phyloP scores from a whole-genome alignment of 306 rosid genomes.

The Citrullus mucosospermus region DNA sequence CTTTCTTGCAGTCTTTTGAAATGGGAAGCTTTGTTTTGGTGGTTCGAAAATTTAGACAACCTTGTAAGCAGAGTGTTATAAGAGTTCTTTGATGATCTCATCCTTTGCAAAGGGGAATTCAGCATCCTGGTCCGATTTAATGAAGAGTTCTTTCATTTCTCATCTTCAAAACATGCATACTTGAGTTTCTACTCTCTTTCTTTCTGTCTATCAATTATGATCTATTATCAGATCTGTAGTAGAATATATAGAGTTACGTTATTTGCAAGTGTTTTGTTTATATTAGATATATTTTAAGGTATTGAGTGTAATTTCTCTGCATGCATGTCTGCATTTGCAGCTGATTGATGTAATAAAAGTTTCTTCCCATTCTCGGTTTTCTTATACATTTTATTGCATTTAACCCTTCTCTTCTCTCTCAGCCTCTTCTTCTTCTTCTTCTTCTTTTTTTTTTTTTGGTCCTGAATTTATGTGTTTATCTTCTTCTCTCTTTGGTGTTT shows the following conservation, averaged over 20 bases:
- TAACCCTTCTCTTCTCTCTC: neutral
- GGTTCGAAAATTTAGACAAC: neutral
- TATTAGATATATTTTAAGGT: neutral
- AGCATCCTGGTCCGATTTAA: conserved; percentile 8
- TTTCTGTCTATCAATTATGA: neutral
- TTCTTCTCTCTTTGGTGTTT: neutral
- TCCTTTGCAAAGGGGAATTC: conserved; percentile 3
- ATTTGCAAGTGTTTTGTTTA: neutral
- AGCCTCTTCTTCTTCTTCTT: neutral
- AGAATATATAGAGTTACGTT: neutral
- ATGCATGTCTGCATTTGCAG: conserved; percentile 4
- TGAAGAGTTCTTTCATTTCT: neutral
- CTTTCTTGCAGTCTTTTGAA: neutral
- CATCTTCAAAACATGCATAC: neutral
- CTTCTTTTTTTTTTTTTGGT: no score
- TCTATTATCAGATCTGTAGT: conserved; percentile 2
- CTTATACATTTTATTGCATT: neutral
- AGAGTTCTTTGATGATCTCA: neutral
- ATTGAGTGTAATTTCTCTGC: conserved; percentile 8
- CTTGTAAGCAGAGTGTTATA: neutral
- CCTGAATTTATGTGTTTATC: neutral
- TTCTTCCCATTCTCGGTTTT: neutral
- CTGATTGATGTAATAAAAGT: conserved; percentile 9
- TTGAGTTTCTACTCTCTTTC: neutral
- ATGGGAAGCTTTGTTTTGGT: conserved; percentile 1